Evolutionary conservation across 2,329 filamentous ascomycete genomes (phyloP).

Genomic region (Aspergillus sp.): DNA sequence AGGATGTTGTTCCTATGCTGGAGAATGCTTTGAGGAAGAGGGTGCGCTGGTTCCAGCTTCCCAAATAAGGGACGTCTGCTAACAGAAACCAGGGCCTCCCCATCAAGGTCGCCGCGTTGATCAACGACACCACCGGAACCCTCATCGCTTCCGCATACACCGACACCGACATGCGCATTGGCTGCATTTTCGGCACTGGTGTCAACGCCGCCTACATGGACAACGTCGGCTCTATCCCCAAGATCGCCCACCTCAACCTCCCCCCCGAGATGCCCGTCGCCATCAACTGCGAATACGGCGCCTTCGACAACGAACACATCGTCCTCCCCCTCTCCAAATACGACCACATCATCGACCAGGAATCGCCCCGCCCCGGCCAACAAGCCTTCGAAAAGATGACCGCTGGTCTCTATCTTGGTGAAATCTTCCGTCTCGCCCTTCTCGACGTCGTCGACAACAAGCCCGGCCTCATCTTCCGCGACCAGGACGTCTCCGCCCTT

Average conservation of each 20-base stretch:
- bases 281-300: constrained; percentile 97
- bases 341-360: constrained; percentile 79
- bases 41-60: constrained; percentile 35
- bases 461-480: constrained; percentile 68
- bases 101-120: constrained; percentile 85
- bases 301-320: constrained; percentile 89
- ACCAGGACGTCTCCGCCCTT: constrained; percentile 72
- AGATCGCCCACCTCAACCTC: constrained; percentile 85
- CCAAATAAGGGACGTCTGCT: constrained; percentile 2
- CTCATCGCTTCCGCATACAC: constrained; percentile 95
- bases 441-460: constrained; percentile 78
- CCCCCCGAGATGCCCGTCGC: constrained; percentile 78
- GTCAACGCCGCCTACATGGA: constrained; percentile 99
- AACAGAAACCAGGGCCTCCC: constrained; percentile 60
- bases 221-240: constrained; percentile 80
- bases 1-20: constrained; percentile 85
- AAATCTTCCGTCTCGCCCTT: constrained; percentile 84
- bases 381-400: constrained; percentile 99
- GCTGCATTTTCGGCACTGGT: constrained; percentile 96
- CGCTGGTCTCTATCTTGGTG: constrained; percentile 85
- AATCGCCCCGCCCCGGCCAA: constrained; percentile 86
- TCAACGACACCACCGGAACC: constrained; percentile 97
- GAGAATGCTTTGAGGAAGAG: constrained; percentile 67
- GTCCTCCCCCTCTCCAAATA: constrained; percentile 80
- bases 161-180: constrained; percentile 86